Evolutionary conservation across 2,329 filamentous ascomycete species (phyloP).

Genomic region (Cladophialophora chaetospira): DNA sequence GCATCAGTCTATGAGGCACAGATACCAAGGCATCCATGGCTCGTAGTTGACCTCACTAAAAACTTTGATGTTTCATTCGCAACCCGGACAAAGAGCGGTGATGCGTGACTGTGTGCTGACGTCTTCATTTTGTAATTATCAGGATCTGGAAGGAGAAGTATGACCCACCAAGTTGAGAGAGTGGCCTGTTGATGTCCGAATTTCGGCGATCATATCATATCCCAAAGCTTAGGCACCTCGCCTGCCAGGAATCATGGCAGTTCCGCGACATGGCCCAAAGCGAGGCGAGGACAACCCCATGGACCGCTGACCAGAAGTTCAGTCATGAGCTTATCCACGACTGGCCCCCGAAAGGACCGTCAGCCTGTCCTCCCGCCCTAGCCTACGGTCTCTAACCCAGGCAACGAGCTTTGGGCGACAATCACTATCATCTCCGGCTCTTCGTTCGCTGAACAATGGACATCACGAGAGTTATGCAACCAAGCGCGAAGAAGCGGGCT

Average conservation of each 20-base stretch:
- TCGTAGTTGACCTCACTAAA: neutral
- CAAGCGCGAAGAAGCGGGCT: neutral
- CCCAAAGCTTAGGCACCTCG: neutral
- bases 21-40: neutral
- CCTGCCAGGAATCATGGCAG: neutral
- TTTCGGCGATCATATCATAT: neutral
- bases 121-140: constrained; percentile 16
- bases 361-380: neutral
- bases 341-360: neutral
- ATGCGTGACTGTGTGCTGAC: constrained; percentile 22
- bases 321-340: neutral
- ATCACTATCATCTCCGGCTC: neutral
- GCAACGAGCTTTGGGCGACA: constrained; percentile 4
- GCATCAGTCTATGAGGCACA: constrained; percentile 6
- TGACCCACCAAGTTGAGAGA: constrained; percentile 44
- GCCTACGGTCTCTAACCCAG: neutral
- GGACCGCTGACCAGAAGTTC: neutral
- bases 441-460: neutral
- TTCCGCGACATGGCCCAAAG: constrained; percentile 5
- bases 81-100: constrained; percentile 12
- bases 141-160: constrained; percentile 99
- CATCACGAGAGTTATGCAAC: neutral
- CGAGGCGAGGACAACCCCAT: constrained; percentile 1
- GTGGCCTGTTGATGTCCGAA: neutral
- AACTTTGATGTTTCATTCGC: constrained; percentile 13